Base-by-base conservation (phyloP, 2,329 filamentous ascomycete species). In the Nigrospora sphaerica region DNA sequence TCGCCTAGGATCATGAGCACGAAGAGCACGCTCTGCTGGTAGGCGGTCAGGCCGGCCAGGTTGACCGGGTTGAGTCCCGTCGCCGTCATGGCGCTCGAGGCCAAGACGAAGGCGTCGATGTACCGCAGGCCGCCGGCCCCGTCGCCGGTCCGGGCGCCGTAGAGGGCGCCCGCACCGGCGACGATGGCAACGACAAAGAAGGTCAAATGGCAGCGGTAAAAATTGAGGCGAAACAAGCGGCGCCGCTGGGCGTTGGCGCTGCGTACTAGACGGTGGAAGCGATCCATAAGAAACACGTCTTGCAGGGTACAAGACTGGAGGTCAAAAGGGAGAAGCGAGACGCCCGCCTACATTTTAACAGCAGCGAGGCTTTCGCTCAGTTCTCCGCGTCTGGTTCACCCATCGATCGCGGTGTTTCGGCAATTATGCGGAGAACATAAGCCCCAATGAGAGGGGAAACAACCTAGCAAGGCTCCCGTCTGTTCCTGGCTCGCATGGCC, bases 161-260 rank as follows among this genome's bases (percentile, higher is more conserved):
- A 44, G 14, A 44, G 17, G 13, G 38, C 28, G 16, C n/a, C 16
- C 31, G 41, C 33, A 17, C 42, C 36, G 35, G 38, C 16, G 17
- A 44, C 4, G 17, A 44, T 44, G 34, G 33, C 31, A 33, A 19
- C 18, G 1, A 44, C 33, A 14, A 44, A 44, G 19, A 37, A 44
- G 33, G 42, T 19, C 42, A 44, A 23, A n/a, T 44, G 42, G 18
- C 42, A 44, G n/a, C 42, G 42, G 16, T 44, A 44, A 18, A 44
- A 44, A 35, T 44, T 44, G n/a, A 44, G 34, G 12, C 34, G 32
- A 16, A 44, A 12, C 10, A 35, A 14, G n/a, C 42, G 42, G 14
- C 33, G 42, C 18, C 42, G 42, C 11, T 13, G 17, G 14, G 34
- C 34, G 42, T 44, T 28, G 23, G 10, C 23, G 23, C 23, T 2